phyloP scores from a whole-genome alignment of 2,329 filamentous ascomycete genomes.

The Mycosphaerella sp. region DNA sequence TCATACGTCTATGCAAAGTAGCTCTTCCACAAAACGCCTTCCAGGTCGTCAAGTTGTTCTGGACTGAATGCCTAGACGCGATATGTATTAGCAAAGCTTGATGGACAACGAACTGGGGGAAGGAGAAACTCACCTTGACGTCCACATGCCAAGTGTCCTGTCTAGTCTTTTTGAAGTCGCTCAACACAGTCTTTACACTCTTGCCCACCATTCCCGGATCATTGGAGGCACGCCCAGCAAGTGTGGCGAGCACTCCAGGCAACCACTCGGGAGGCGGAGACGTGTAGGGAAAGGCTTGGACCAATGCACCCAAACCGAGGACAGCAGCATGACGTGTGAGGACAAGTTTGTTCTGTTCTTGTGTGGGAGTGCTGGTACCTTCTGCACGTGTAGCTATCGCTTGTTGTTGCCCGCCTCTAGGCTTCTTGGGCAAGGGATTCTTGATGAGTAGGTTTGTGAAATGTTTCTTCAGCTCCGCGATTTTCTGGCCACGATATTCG shows the following conservation, averaged over 20 bases:
- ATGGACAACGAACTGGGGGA: not conserved
- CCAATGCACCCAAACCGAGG: slow-evolving; percentile 78
- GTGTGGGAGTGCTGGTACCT: slow-evolving; percentile 58
- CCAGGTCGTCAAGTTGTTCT: slow-evolving; percentile 89
- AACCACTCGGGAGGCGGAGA: slow-evolving; percentile 91
- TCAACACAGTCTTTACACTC: slow-evolving; percentile 86
- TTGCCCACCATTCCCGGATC: slow-evolving; percentile 92
- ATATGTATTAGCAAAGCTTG: slow-evolving; percentile 15
- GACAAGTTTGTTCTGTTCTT: slow-evolving; percentile 68
- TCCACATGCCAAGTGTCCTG: slow-evolving; percentile 99
- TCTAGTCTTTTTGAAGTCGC: slow-evolving; percentile 98
- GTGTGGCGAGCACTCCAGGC: slow-evolving; percentile 78
- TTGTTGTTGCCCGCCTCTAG: slow-evolving; percentile 35
- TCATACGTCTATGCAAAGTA: slow-evolving; percentile 69
- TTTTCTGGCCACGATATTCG: slow-evolving; percentile 68
- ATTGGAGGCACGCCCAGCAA: slow-evolving; percentile 77
- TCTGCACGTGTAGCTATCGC: slow-evolving; percentile 18
- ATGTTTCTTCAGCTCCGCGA: slow-evolving; percentile 65
- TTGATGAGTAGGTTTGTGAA: slow-evolving; percentile 72
- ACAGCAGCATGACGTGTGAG: slow-evolving; percentile 84
- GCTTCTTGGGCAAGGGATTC: slow-evolving; percentile 77
- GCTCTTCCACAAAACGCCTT: slow-evolving; percentile 98
- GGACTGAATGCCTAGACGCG: slow-evolving; percentile 63
- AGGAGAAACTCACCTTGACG: slow-evolving; percentile 67
- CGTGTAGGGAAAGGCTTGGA: slow-evolving; percentile 93